Base-by-base conservation (phyloP, 495 filamentous ascomycete genomes). In the Tuber aestivum region DNA sequence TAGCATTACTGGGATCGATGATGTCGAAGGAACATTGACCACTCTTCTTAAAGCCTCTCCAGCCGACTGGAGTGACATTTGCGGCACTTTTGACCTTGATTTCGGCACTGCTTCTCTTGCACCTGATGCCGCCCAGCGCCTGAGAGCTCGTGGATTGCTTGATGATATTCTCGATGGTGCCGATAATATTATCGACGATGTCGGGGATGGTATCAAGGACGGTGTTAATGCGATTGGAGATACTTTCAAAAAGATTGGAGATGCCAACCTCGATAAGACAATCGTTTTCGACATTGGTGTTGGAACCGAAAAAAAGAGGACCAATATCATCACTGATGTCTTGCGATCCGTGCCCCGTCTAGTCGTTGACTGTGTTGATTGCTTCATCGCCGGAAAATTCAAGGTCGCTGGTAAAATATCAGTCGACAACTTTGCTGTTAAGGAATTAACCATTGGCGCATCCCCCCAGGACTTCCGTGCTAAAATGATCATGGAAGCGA, bases 71-170 rank as follows among this genome's bases (percentile, higher is more conserved):
- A 72, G 78, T 3, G 80, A 85, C 65, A 77, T 85, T 61, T 79
- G 82, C 14, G 83, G 82, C 21, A 83, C 78, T 0, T 85, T 83
- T 70, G 79, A 83, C 38, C 76, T 85, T 35, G 78, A 80, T 42
- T 85, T 84, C 50, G 84, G 84, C 18, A 83, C 77, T 38, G 78
- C 75, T n/a, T 69, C 69, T 18, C 21, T 83, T 21, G n/a, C 76
- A 8, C 68, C 76, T 2, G 69, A 45, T 2, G 77, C 69, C 48
- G 42, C 68, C 38, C 72, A 74, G 27, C 68, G 74, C 20, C 75
- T 79, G 41, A 70, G 77, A 20, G 56, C 76, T 12, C 72, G 70
- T 21, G 80, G 74, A 16, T 50, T 70, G 68, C 70, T 78, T 12
- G 69, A 56, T 37, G 75, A 78, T 18, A 70, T 72, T 12, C 35